These are phyloP conservation scores for Magnusiomyces sp. DNA, from an alignment of 1,139 yeast species.

Conservation along the genomic window DNA sequence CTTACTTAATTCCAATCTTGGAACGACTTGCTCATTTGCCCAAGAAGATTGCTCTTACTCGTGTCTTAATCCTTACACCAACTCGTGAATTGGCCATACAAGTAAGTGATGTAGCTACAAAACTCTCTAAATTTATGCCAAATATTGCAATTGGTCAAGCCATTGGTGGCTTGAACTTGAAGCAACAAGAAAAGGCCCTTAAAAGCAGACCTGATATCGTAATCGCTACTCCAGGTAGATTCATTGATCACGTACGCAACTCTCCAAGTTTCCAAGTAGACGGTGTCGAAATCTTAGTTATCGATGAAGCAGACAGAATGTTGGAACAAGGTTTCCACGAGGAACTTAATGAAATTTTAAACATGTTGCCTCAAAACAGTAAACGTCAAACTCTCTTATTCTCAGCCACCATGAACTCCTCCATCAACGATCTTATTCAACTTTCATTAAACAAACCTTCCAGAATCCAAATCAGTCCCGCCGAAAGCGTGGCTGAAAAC, in stretches of 20 bases:
- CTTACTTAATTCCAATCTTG: conserved; percentile 89
- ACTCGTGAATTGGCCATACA: conserved; percentile 98
- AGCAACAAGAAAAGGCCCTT: conserved; percentile 91
- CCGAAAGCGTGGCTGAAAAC: conserved; percentile 82
- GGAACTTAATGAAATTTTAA: conserved; percentile 82
- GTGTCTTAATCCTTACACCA: conserved; percentile 86
- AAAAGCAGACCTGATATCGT: conserved; percentile 91
- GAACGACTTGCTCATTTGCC: conserved; percentile 90
- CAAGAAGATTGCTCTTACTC: conserved; percentile 70
- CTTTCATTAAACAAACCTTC: conserved; percentile 85
- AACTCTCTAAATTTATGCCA: conserved; percentile 66
- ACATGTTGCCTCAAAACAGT: conserved; percentile 74
- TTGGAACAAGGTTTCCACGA: conserved; percentile 97
- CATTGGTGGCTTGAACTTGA: conserved; percentile 92
- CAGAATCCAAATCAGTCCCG: conserved; percentile 92
- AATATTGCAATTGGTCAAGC: conserved; percentile 83
- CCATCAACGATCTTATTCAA: conserved; percentile 78
- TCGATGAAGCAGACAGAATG: conserved; percentile 99
- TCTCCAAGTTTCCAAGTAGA: conserved; percentile 91
- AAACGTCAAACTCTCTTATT: conserved; percentile 89
- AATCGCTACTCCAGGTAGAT: conserved; percentile 94
- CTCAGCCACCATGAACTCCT: conserved; percentile 97
- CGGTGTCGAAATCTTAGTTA: conserved; percentile 79
- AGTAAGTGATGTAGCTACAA: conserved; percentile 87
- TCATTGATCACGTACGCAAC: conserved; percentile 92